Base-by-base conservation (phyloP, 2,329 filamentous ascomycete genomes). In the Ophiostoma sp. region DNA sequence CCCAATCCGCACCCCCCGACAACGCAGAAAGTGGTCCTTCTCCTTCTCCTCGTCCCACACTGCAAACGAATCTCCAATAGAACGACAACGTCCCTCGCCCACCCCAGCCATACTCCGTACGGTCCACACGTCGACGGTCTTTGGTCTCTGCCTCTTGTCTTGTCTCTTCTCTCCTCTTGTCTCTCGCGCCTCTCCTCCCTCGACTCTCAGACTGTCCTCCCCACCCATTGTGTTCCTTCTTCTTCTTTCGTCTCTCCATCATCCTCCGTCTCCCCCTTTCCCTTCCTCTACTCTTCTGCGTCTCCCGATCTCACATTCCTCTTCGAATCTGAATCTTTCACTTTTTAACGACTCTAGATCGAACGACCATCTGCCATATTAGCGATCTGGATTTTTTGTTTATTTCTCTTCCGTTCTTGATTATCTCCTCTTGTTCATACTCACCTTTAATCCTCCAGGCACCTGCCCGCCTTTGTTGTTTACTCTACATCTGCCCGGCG, bases 61-160 rank as follows among this genome's bases (percentile, higher is more conserved):
- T 64, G 57, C 57, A 68, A 68, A 39, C 60, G 23, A 90, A 17
- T 67, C 60, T 67, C 70, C 70, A 68, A 71, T 71, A 48, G 67
- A 57, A 68, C 6, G 67, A 60, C 57, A 60, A 65, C 57, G 20
- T 62, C 57, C 10, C 27, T 35, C 57, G 20, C 27, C 27, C 60
- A 48, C 44, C 57, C 54, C 23, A 57, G 52, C 52, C 52, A 57
- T 57, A 48, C 17, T 48, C 20, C 44, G 52, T 31, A 57, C 23
- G 65, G 27, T 67, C 35, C 54, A 44, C 41, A 52, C 48, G 67
- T 70, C 62, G 64, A 60, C 68, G 39, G 33, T 64, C 57, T 48
- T 27, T 27, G 52, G 54, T 17, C 27, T 64, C 54, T 68, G 33
- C 8, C 27, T 36, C 35, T 62, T n/a, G 35, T 60, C 36, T 17